A percentile compares a stretch with the other conserved stretches of the same genome.
These are phyloP conservation scores for Cicer cuneatum DNA, from an alignment of 306 rosid genomes.

Conservation along the genomic window DNA sequence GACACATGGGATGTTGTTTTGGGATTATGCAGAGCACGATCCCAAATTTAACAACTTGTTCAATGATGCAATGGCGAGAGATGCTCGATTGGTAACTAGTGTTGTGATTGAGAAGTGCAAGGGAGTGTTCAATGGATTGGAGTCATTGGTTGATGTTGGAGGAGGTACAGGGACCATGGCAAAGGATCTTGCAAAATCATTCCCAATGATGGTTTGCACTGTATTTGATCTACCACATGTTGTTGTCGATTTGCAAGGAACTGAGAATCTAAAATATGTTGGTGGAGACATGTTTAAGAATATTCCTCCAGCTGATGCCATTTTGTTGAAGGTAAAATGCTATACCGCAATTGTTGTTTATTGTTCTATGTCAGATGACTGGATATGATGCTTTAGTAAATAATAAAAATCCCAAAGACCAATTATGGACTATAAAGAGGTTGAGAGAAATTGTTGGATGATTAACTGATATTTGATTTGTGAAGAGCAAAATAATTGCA, in stretches of 20 bases:
- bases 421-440: no score
- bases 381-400: no score
- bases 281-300: slow-evolving; percentile 39
- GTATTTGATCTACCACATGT: slow-evolving; percentile 40
- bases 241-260: slow-evolving; percentile 33
- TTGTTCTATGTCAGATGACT: no score
- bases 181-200: slow-evolving; percentile 20
- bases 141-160: slow-evolving; percentile 41
- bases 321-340: slow-evolving; percentile 41
- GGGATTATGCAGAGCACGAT: not conserved
- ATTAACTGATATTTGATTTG: no score
- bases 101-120: slow-evolving; percentile 28
- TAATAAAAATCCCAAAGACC: no score
- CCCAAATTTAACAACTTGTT: not conserved
- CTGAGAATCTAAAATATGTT: slow-evolving; percentile 10
- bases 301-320: slow-evolving; percentile 12
- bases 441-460: no score
- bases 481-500: no score
- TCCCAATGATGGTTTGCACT: slow-evolving; percentile 8
- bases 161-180: slow-evolving; percentile 33
- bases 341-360: no score
- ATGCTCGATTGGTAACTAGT: not conserved
- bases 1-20: not conserved
- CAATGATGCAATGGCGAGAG: slow-evolving; percentile 27
- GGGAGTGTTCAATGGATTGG: not conserved